Conservation (phyloP, 148 eudicot genomes). For the Bassia scoparia region DNA sequence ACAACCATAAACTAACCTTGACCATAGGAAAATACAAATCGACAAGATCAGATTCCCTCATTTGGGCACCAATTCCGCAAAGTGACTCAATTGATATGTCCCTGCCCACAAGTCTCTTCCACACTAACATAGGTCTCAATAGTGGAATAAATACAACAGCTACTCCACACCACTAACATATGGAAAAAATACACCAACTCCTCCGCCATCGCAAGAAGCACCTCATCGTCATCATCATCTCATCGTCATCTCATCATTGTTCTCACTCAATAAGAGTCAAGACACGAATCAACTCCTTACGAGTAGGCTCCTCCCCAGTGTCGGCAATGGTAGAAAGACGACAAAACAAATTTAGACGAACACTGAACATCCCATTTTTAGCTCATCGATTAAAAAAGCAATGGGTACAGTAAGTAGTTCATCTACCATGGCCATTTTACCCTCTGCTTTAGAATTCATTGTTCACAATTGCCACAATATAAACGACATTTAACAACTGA, state of each 20-base stretch:
- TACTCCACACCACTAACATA: constrained; percentile 55
- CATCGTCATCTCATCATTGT: too few species aligned
- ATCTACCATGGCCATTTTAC: constrained; percentile 47
- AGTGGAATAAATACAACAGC: constrained; percentile 51
- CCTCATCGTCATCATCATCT: constrained; percentile 60
- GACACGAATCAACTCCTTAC: constrained; percentile 56
- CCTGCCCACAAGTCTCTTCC: constrained; percentile 62
- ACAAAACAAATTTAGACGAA: constrained; percentile 51
- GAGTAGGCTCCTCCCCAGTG: constrained; percentile 55
- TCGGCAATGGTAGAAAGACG: constrained; percentile 50
- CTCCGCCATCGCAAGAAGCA: constrained; percentile 53
- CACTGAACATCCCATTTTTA: constrained; percentile 44
- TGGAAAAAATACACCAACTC: constrained; percentile 51
- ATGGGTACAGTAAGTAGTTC: constrained; percentile 55
- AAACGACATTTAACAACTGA: too few species aligned
- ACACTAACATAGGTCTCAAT: constrained; percentile 46
- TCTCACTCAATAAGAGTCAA: constrained; percentile 52
- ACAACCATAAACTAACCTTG: constrained; percentile 36
- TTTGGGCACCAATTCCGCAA: constrained; percentile 50
- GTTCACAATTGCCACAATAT: too few species aligned
- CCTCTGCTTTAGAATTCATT: background rate
- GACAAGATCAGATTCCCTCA: constrained; percentile 50
- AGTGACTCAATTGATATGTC: constrained; percentile 54
- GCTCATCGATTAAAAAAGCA: constrained; percentile 41
- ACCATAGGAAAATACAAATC: constrained; percentile 46